phyloP scores from a whole-genome alignment of 164 flowering plant genomes.

The Umbellularia californica region DNA sequence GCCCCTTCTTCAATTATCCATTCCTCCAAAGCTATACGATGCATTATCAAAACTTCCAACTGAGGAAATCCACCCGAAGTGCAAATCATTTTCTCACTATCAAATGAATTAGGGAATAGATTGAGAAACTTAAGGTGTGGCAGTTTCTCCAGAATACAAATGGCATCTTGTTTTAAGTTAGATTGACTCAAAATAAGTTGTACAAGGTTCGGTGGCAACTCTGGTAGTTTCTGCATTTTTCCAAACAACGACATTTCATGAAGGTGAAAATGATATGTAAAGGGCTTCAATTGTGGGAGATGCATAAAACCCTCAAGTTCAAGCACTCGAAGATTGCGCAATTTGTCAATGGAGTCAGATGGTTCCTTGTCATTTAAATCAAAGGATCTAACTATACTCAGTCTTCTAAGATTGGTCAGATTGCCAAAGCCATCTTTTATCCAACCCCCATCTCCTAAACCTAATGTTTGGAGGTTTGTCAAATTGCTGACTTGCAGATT shows the following conservation, averaged over 20 bases:
- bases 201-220: slow-evolving; percentile 3
- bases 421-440: no score
- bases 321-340: no score
- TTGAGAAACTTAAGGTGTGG: slow-evolving; percentile 9
- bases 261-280: no score
- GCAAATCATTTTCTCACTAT: slow-evolving; percentile 20
- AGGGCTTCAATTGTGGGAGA: no score
- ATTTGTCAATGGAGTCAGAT: no score
- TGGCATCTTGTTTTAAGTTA: slow-evolving; percentile 10
- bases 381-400: rapidly evolving
- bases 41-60: slow-evolving; percentile 8
- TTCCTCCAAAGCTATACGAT: slow-evolving; percentile 4
- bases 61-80: slow-evolving; percentile 22
- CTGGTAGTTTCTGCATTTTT: no score
- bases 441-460: rapidly evolving
- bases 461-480: no score
- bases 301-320: rapidly evolving
- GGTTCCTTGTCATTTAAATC: no score
- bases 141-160: slow-evolving; percentile 19
- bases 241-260: no score
- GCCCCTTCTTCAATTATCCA: slow-evolving; percentile 25
- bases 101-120: background rate
- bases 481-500: no score
- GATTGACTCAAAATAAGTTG: background rate
- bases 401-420: no score